These are phyloP conservation scores for Penicillium lividum DNA, from an alignment of 495 filamentous ascomycete species.

Conservation along the genomic window DNA sequence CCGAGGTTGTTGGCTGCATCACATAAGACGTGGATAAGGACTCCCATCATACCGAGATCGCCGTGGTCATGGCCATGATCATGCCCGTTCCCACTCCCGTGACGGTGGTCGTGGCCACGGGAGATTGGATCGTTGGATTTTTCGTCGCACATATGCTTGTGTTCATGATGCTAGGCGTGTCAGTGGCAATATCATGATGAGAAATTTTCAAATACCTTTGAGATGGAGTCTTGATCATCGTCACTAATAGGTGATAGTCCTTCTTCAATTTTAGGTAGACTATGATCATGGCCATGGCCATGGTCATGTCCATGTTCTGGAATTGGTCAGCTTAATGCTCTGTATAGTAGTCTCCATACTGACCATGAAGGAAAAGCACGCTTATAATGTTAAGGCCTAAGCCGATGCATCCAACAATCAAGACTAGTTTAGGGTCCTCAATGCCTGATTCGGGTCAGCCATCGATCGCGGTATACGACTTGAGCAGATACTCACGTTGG, in stretches of 20 bases:
- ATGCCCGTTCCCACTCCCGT: slow-evolving; percentile 44
- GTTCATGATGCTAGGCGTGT: slow-evolving; percentile 22
- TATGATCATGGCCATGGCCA: slow-evolving; percentile 14
- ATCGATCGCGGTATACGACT: not conserved
- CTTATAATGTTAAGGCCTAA: slow-evolving; percentile 79
- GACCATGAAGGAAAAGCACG: slow-evolving; percentile 75
- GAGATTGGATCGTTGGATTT: slow-evolving; percentile 8
- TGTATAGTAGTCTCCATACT: not conserved
- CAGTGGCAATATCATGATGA: not conserved
- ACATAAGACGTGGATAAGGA: slow-evolving; percentile 51
- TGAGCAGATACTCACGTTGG: slow-evolving; percentile 12
- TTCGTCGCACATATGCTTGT: slow-evolving; percentile 24
- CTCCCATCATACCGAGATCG: slow-evolving; percentile 48
- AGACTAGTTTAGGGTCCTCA: slow-evolving; percentile 55
- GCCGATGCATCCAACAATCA: slow-evolving; percentile 78
- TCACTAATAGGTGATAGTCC: slow-evolving; percentile 14
- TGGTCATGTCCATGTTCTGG: slow-evolving; percentile 29
- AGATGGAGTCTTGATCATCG: slow-evolving; percentile 13
- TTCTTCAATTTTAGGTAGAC: slow-evolving; percentile 11
- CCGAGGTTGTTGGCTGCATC: slow-evolving; percentile 53
- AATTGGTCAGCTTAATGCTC: slow-evolving; percentile 5
- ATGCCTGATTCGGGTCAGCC: slow-evolving; percentile 12
- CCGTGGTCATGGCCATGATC: slow-evolving; percentile 37
- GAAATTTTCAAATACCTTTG: slow-evolving; percentile 13
- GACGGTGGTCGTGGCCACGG: slow-evolving; percentile 11